Base-by-base conservation (phyloP, 2,329 filamentous ascomycete genomes). In the Pezicula carpinea region DNA sequence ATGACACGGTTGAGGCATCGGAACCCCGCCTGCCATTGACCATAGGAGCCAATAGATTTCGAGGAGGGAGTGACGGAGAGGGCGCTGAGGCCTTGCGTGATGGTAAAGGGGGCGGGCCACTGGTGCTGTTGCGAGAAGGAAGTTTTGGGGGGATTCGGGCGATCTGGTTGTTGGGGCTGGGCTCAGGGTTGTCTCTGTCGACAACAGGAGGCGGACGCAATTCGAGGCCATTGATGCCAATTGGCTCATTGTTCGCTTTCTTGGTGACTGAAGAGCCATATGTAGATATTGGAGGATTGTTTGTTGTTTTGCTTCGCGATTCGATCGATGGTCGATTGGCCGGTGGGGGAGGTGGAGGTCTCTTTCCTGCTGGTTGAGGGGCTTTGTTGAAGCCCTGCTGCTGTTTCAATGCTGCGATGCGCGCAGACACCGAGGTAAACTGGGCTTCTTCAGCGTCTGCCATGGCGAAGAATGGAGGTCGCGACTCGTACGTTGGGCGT, bases 401-500 rank as follows among this genome's bases (percentile, higher is more conserved):
- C 44, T 64, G 57, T 55, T 83, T 83, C 53, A 85, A 71, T 23
- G 81, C 81, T 8, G 80, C 80, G 52, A 84, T 84, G 44, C 81
- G 73, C 63, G 83, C 79, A 4, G 77, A 74, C 21, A 85, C 71
- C 6, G 75, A 76, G 49, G 69, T 80, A 63, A 80, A 83, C 51
- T 76, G 76, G 33, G 79, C 79, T 59, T 83, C 80, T 56, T 82
- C 77, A 38, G 73, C 69, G 44, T 84, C 80, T 6, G 78, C 72
- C 81, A 84, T 84, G 49, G 43, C 55, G 47, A 22, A 22, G 26
- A 38, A 45, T 18, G 14, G 35, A 38, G 17, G 17, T 18, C 14
- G 35, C 21, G 17, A 21, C 13, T 18, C 17, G 17, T 38, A 19
- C 11, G 17, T 13, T 38, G 17, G 17, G 18, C 18, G 11, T 38